Base-by-base conservation (phyloP, 257 asterid genomes). In the Ballota nigra region DNA sequence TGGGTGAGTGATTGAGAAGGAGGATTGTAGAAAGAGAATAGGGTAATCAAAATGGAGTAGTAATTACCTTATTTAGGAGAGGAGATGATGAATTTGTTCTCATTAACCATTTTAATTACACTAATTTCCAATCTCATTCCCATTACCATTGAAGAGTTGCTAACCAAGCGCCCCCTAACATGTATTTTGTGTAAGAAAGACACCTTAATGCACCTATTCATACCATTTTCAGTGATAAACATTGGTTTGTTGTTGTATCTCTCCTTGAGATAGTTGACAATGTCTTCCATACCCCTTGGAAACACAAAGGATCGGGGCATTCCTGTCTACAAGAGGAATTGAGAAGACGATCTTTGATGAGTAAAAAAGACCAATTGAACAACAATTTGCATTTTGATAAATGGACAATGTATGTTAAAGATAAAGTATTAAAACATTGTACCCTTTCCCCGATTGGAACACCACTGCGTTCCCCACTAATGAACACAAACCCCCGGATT, bases 181-280 rank as follows among this genome's bases (percentile, higher is more conserved):
- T 8, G 8, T 45, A 13, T 5, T 1, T 15, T 19, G 22, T 49
- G 16, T 49, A 52, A 8, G 15, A 52, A 19, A 52, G 59, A 52
- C 19, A 13, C 12, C 3, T 57, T 13, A 57, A 57, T 24, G 63
- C 36, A 23, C 63, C 16, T 13, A 13, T 3, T 8, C n/a, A n/a
- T 72, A 90, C 98, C 98, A 69, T 87, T 90, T 82, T 92, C 98
- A 60, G 90, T 84, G 41, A 90, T 56, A 53, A 78, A 68, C 85
- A 92, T 88, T 6, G 96, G 87, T 85, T 79, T 87, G 82, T 90
- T 86, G 57, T 70, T 68, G 72, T 90, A 92, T 81, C 97, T 75
- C 43, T 82, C 81, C 83, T 86, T 88, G 5, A 77, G 49, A 66
- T 88, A 90, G 33, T 47, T 55, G 31, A 92, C 79, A 16, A 85